Conservation (phyloP, 2,329 filamentous ascomycete genomes). For the Sporothrix pseudoabietina region DNA sequence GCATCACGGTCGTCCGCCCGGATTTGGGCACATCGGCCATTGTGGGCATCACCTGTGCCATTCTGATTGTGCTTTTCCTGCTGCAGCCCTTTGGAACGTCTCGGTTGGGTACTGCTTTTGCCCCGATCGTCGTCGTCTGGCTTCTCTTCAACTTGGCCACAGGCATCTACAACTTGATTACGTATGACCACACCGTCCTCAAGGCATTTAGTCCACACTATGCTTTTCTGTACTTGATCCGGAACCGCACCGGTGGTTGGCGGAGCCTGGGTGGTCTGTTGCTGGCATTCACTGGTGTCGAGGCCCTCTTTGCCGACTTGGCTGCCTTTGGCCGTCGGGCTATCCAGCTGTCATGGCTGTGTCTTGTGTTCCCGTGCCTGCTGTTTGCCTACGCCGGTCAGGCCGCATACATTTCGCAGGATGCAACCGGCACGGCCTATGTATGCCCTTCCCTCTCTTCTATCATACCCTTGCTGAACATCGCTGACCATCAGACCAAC, state of each 20-base stretch:
- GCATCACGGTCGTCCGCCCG: conserved; percentile 59
- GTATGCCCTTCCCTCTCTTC: conserved; percentile 30
- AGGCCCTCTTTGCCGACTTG: conserved; percentile 76
- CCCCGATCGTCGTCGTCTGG: conserved; percentile 69
- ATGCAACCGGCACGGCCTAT: conserved; percentile 59
- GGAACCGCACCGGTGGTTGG: conserved; percentile 64
- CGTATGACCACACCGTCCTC: conserved; percentile 56
- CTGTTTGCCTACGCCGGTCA: conserved; percentile 70
- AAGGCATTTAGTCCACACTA: conserved; percentile 62
- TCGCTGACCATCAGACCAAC: conserved; percentile 49
- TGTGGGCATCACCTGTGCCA: conserved; percentile 65
- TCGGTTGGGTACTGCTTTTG: conserved; percentile 61
- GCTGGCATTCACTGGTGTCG: conserved; percentile 75
- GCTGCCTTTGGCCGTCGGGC: conserved; percentile 72
- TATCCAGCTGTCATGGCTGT: conserved; percentile 73
- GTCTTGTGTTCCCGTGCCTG: conserved; percentile 67
- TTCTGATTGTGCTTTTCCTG: conserved; percentile 64
- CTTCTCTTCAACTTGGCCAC: conserved; percentile 63
- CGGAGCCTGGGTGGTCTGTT: conserved; percentile 69
- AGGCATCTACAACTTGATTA: conserved; percentile 64
- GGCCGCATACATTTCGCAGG: conserved; percentile 67
- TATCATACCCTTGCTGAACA: background rate
- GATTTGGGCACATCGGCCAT: conserved; percentile 60
- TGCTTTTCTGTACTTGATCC: conserved; percentile 61
- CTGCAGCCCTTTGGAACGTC: conserved; percentile 67